These are phyloP conservation scores for Chaetomiaceae sp. DNA, from an alignment of 2,329 filamentous ascomycete genomes.

Conservation along the genomic window DNA sequence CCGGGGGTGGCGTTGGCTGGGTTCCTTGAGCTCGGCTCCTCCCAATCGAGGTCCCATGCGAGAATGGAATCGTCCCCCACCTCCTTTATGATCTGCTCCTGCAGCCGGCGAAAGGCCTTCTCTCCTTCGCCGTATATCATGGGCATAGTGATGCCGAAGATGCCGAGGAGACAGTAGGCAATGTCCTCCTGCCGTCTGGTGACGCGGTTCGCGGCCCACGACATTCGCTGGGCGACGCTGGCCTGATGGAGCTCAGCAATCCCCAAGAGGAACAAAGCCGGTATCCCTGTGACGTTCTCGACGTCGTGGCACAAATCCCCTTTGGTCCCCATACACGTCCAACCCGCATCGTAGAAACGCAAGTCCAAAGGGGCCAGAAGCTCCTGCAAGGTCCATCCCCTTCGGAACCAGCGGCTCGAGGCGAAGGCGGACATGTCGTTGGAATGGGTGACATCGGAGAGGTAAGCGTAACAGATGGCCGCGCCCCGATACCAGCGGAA, in stretches of 20 bases:
- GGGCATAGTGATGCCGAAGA: conserved; percentile 43
- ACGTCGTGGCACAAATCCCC: conserved; percentile 16
- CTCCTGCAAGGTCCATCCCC: conserved; percentile 54
- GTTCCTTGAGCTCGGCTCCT: too few relatives aligned
- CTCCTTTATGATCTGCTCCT: conserved; percentile 32
- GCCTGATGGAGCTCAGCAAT: conserved; percentile 5
- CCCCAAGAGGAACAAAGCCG: conserved; percentile 15
- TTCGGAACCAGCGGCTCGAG: conserved; percentile 31
- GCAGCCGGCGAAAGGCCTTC: conserved; percentile 31
- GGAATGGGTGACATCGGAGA: conserved; percentile 18
- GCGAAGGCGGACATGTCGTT: background rate
- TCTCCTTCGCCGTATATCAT: conserved; percentile 39
- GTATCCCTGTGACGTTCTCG: conserved; percentile 24
- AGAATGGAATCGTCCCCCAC: conserved; percentile 23
- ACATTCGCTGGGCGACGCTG: conserved; percentile 29
- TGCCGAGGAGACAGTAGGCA: conserved; percentile 41
- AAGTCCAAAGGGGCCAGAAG: conserved; percentile 47
- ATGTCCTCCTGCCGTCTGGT: conserved; percentile 37
- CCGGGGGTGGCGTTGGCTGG: background rate
- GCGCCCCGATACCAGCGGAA: conserved; percentile 26
- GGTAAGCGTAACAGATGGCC: conserved; percentile 25
- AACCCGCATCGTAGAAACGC: conserved; percentile 31
- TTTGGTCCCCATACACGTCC: conserved; percentile 29
- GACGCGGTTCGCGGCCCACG: conserved; percentile 34
- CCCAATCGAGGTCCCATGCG: conserved; percentile 20